These are phyloP conservation scores for Exophiala bonariae DNA, from an alignment of 2,329 filamentous ascomycete genomes.

Conservation along the genomic window DNA sequence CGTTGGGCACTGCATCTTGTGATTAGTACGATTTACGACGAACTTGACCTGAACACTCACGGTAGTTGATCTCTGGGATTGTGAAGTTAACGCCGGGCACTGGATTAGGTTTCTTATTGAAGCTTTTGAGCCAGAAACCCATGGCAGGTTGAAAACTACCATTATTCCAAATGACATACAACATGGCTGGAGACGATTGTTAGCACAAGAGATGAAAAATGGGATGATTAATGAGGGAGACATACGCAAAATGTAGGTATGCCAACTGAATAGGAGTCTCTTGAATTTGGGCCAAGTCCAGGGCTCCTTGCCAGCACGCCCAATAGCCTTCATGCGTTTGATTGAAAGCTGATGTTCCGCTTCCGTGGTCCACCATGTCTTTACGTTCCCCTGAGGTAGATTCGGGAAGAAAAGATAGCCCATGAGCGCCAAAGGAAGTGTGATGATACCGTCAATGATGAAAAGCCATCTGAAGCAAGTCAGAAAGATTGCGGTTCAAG, in stretches of 20 bases:
- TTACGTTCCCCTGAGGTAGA: conserved; percentile 22
- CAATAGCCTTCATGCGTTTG: conserved; percentile 36
- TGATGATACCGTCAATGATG: conserved; percentile 42
- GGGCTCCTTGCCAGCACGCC: conserved; percentile 37
- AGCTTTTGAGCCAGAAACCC: conserved; percentile 46
- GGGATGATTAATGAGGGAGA: conserved; percentile 4
- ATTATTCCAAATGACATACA: conserved; percentile 44
- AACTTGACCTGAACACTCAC: conserved; percentile 25
- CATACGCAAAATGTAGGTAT: conserved; percentile 40
- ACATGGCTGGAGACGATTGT: conserved; percentile 27
- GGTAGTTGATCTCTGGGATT: conserved; percentile 37
- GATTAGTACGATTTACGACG: conserved; percentile 1
- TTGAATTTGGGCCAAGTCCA: conserved; percentile 38
- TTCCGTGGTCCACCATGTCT: conserved; percentile 29
- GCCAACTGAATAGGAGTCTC: conserved; percentile 40
- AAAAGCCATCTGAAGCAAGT: conserved; percentile 43
- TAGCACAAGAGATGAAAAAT: conserved; percentile 4
- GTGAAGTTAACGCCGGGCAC: conserved; percentile 37
- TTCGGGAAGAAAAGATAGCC: conserved; percentile 43
- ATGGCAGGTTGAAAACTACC: conserved; percentile 36
- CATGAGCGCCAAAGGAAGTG: conserved; percentile 43
- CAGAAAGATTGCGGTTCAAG: conserved; percentile 2
- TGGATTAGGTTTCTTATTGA: conserved; percentile 36
- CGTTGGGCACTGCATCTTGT: conserved; percentile 30
- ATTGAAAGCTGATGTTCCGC: conserved; percentile 29